phyloP scores from a whole-genome alignment of 352 stramenopile species.

The Pythium utonaiense region DNA sequence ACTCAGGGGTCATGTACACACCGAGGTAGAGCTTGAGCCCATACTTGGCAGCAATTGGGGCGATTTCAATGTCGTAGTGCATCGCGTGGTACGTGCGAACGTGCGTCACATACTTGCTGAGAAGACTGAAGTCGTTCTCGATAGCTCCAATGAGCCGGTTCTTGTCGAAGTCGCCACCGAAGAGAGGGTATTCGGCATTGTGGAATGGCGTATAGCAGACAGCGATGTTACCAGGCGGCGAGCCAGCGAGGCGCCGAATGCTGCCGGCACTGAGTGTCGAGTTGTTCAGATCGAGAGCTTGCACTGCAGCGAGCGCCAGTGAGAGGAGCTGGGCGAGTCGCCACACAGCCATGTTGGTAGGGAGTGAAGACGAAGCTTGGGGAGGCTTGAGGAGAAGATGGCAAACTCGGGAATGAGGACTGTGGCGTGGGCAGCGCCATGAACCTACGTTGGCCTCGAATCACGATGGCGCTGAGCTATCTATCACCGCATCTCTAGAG shows the following conservation, averaged over 20 bases:
- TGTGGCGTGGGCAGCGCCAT: background rate
- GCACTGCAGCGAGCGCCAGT: background rate
- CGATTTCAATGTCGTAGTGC: constrained; percentile 42
- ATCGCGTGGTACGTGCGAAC: constrained; percentile 64
- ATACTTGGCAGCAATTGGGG: constrained; percentile 41
- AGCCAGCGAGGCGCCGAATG: background rate
- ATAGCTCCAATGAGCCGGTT: constrained; percentile 12
- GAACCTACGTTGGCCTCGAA: too few relatives aligned
- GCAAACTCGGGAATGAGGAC: background rate
- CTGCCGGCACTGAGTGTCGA: background rate
- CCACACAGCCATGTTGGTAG: background rate
- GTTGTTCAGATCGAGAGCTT: background rate
- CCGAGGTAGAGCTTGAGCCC: constrained; percentile 52
- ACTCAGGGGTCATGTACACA: constrained; percentile 45
- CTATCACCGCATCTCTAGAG: too few relatives aligned
- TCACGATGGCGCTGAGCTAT: too few relatives aligned
- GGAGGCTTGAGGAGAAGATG: background rate
- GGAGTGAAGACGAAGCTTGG: background rate
- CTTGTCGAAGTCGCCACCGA: constrained; percentile 12
- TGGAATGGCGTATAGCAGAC: constrained; percentile 58
- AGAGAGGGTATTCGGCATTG: constrained; percentile 45
- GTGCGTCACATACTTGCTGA: constrained; percentile 41
- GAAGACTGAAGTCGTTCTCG: constrained; percentile 41
- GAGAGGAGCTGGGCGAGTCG: background rate
- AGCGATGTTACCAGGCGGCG: constrained; percentile 27